Evolutionary conservation across 441 rosid species (phyloP), one percentile per base, ranked within the genome.

Genomic region (Gossypium schwendimanii): DNA sequence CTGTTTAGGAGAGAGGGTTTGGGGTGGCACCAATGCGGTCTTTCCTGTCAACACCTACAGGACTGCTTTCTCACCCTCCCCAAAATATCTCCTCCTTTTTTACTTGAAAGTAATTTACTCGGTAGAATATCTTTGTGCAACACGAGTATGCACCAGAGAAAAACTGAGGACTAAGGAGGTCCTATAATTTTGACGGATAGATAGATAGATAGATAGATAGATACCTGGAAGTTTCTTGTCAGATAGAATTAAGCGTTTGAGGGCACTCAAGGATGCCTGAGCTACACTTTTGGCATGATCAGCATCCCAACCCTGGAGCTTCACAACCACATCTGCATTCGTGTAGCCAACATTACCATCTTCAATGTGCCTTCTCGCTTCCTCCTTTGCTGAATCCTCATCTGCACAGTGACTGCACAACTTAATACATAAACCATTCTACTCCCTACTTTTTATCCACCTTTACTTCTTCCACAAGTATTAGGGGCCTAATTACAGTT

Each of bases 161-260:
- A 39, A 39, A 39, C 44, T 39, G 44, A 36, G 44, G 44, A 39
- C 45, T 39, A 39, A 9, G 12, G 45, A 39, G 11, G 45, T 39
- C 45, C 17, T 20, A 18, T 4, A 18, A 66, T 36, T 39, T 53
- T 36, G 26, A 64, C 61, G 54, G 63, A 26, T 57, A 7, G 60
- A 54, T 53, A 53, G n/a, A n/a, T n/a, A n/a, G 36, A 31, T 2
- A 20, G 41, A 36, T 53, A 50, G 28, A 54, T 52, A 17, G 1
- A 58, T 85, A 94, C 97, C 90, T 83, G 95, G 89, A 69, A 94
- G 98, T 69, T 83, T 79, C 73, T 87, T 88, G 86, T 94, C 97
- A 1, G 97, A 80, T 57, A 89, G 79, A 72, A 94, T 82, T 55
- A 92, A 80, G 67, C 73, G 93, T 81, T 94, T 90, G 73, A 94